A percentile compares a stretch with the other conserved stretches of the same genome.
These are phyloP conservation scores for Phyllosticta paracitricarpa DNA, from an alignment of 2,329 filamentous ascomycete species.

Conservation along the genomic window DNA sequence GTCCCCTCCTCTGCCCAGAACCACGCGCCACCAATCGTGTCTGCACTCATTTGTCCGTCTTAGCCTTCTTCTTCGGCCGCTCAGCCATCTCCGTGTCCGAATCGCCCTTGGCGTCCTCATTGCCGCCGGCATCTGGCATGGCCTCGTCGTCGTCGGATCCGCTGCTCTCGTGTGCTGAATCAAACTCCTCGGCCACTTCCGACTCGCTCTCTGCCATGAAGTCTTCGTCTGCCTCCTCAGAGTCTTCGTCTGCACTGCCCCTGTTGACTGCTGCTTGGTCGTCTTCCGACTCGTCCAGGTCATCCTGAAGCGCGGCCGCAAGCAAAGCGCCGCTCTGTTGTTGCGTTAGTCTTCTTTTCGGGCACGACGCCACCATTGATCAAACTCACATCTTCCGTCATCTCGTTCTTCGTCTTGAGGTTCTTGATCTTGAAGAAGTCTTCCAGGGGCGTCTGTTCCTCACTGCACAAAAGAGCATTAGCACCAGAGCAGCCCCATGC, in stretches of 20 bases:
- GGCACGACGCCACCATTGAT: neutral
- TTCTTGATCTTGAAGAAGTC: constrained; percentile 95
- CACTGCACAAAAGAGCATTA: constrained; percentile 35
- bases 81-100: constrained; percentile 44
- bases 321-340: constrained; percentile 49
- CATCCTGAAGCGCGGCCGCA: constrained; percentile 72
- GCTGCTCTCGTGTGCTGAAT: constrained; percentile 81
- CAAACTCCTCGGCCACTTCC: constrained; percentile 92
- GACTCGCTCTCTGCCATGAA: constrained; percentile 88
- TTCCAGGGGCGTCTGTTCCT: constrained; percentile 94
- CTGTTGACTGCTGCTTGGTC: constrained; percentile 70
- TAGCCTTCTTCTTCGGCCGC: constrained; percentile 56
- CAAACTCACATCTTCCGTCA: constrained; percentile 72
- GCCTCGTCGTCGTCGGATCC: constrained; percentile 60
- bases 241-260: constrained; percentile 90
- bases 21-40: neutral
- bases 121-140: constrained; percentile 51
- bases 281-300: constrained; percentile 68
- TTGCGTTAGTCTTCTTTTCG: constrained; percentile 18
- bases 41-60: constrained; percentile 29
- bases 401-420: constrained; percentile 95
- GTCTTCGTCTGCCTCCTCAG: constrained; percentile 91
- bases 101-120: constrained; percentile 41
- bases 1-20: neutral
- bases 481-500: neutral